Evolutionary conservation across 169 alveolate genomes (phyloP), one percentile per base, ranked within the genome.

Genomic region (Plasmodium cynomolgi): DNA sequence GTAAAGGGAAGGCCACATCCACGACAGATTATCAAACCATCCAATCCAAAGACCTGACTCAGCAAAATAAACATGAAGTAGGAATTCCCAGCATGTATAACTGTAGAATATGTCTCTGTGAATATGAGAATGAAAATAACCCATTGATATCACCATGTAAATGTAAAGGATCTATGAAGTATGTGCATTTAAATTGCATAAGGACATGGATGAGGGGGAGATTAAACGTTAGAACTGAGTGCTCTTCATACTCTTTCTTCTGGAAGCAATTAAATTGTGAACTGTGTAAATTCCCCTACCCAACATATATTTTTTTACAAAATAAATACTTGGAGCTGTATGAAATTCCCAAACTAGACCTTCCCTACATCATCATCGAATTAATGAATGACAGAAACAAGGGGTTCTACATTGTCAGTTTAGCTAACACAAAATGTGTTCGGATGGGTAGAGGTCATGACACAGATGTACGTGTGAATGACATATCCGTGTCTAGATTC

Each of bases 71-170:
- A 37, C 31, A 56, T 26, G 85, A 77, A 29, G 47, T 9, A 23
- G 31, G 77, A 50, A 74, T 41, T 3, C 93, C 92, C 9, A 90
- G 86, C 62, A 71, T 92, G 58, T 86, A 86, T 68, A 83, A 81
- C 31, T 98, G 99, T 91, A 96, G 99, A 85, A 98, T 98, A 68
- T 98, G 99, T 80, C 95, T 98, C 83, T 97, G 98, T 62, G 97
- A 96, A 75, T 97, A 96, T 74, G 98, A 96, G 9, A 97, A 96
- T 31, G 95, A 91, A 5, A 97, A 97, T 23, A 97, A 97, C 15
- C 99, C 99, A 17, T 98, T 99, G 91, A 96, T 99, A 71, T 95
- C 98, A 11, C 99, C 99, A 2, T 99, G 99, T 84, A 97, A 97
- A 72, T 99, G 99, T 93, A 96, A 97, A 84, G 99, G 99, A 1